A percentile compares a stretch with the other conserved stretches of the same genome.
Evolutionary conservation across 257 asterid species (phyloP).

Genomic region (Solanum pimpinellifolium): DNA sequence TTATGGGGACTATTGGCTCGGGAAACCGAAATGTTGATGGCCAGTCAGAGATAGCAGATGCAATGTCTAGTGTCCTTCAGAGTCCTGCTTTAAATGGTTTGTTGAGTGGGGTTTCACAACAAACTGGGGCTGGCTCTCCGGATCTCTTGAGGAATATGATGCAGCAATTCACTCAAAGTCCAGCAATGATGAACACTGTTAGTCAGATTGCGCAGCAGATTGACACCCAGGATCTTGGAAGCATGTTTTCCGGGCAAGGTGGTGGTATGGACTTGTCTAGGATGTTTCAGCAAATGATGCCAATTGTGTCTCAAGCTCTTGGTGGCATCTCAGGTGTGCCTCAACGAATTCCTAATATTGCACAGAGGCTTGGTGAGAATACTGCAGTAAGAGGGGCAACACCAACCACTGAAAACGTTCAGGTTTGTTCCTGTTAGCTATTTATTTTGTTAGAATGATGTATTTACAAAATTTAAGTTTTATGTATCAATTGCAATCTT

Average conservation of each 20-base stretch:
- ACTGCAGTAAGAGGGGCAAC: conserved; percentile 17
- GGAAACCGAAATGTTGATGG: conserved; percentile 21
- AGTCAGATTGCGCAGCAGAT: conserved; percentile 89
- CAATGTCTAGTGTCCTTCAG: conserved; percentile 69
- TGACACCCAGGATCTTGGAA: conserved; percentile 62
- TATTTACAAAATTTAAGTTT: neutral
- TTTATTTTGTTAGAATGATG: neutral
- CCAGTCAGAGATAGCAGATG: conserved; percentile 38
- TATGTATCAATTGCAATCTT: neutral
- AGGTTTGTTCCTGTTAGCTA: conserved; percentile 34
- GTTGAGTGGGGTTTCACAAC: conserved; percentile 81
- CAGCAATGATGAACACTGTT: conserved; percentile 76
- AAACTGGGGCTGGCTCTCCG: conserved; percentile 87
- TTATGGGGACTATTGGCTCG: conserved; percentile 9
- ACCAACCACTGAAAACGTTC: conserved; percentile 16
- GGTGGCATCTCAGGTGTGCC: conserved; percentile 48
- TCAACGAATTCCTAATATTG: conserved; percentile 18
- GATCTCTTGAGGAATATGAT: conserved; percentile 73
- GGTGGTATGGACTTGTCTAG: conserved; percentile 73
- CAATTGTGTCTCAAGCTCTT: conserved; percentile 81
- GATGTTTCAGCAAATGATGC: conserved; percentile 98
- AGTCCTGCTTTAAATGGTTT: conserved; percentile 68
- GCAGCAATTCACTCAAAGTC: conserved; percentile 73
- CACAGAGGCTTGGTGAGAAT: conserved; percentile 10
- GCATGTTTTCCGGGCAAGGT: conserved; percentile 62